These are phyloP conservation scores for Aurifilum marmelostoma DNA, from an alignment of 2,329 filamentous ascomycete genomes.

Conservation along the genomic window DNA sequence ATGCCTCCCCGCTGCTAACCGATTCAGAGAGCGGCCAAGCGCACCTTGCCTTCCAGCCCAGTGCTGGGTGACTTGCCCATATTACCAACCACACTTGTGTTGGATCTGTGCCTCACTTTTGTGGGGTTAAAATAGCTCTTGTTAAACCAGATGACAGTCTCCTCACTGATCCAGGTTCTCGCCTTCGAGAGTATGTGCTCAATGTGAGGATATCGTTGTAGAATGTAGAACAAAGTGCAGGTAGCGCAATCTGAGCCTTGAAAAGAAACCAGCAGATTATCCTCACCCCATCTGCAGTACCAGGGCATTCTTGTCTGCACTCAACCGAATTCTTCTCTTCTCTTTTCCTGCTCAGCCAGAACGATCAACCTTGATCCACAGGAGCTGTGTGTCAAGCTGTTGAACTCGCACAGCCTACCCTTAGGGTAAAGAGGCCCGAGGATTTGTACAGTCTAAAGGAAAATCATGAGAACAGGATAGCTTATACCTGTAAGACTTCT, in stretches of 20 bases:
- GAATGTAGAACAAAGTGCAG: not conserved
- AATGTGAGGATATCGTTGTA: not conserved
- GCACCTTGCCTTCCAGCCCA: not conserved
- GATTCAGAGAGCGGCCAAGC: not conserved
- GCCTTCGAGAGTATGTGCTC: not conserved
- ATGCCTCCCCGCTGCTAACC: not conserved
- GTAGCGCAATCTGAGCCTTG: not conserved
- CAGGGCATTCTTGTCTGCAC: no score
- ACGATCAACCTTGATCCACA: not conserved
- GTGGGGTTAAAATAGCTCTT: no score
- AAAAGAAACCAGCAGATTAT: not conserved
- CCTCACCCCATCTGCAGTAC: not conserved
- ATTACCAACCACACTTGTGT: no score
- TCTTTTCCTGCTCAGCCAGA: not conserved
- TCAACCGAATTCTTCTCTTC: not conserved
- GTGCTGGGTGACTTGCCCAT: not conserved
- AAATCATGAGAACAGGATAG: not conserved
- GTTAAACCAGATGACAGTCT: not conserved
- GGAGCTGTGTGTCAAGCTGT: not conserved
- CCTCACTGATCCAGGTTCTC: no score
- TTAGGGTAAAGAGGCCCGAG: not conserved
- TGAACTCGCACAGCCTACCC: not conserved
- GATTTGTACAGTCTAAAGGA: not conserved
- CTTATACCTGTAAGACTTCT: not conserved
- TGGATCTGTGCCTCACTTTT: not conserved